Evolutionary conservation across 2,329 filamentous ascomycete genomes (phyloP).

Genomic region (Neurospora sp.): DNA sequence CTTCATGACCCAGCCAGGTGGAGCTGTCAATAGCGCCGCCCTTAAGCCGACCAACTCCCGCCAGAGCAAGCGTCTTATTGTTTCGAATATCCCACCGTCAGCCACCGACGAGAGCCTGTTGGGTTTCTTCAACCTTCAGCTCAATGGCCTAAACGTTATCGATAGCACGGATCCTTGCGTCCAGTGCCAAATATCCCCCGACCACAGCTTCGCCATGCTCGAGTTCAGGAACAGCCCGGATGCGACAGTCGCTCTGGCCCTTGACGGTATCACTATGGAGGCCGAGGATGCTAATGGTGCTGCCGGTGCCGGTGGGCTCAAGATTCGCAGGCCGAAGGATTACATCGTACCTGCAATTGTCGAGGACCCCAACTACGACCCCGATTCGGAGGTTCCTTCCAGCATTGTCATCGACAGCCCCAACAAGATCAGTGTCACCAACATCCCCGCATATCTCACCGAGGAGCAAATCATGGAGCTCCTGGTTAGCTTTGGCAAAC

Average conservation of each 20-base stretch:
- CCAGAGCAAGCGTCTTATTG: conserved; percentile 84
- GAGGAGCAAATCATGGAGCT: conserved; percentile 91
- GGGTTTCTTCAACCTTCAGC: conserved; percentile 88
- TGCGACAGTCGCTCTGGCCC: conserved; percentile 79
- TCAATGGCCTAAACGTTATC: conserved; percentile 93
- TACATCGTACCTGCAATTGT: conserved; percentile 83
- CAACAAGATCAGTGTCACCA: conserved; percentile 89
- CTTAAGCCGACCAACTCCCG: conserved; percentile 89
- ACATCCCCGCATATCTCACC: conserved; percentile 76
- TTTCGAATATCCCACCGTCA: conserved; percentile 67
- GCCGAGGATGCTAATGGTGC: conserved; percentile 51
- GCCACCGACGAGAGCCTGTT: conserved; percentile 67
- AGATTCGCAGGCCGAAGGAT: conserved; percentile 83
- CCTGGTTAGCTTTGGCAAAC: conserved; percentile 79
- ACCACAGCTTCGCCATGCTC: conserved; percentile 70
- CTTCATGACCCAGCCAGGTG: conserved; percentile 84
- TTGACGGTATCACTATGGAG: conserved; percentile 85
- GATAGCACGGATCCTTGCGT: conserved; percentile 76
- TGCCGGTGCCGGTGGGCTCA: conserved; percentile 52
- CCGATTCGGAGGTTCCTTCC: conserved; percentile 56
- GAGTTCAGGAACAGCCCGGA: conserved; percentile 86
- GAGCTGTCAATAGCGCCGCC: conserved; percentile 60
- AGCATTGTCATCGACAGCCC: conserved; percentile 80
- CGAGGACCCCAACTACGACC: conserved; percentile 63
- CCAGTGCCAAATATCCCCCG: conserved; percentile 70